Percentiles rank a stretch among this genome's conserved stretches.
These are phyloP conservation scores for Diaporthe aspalathi DNA, from an alignment of 2,329 filamentous ascomycete genomes.

Conservation along the genomic window DNA sequence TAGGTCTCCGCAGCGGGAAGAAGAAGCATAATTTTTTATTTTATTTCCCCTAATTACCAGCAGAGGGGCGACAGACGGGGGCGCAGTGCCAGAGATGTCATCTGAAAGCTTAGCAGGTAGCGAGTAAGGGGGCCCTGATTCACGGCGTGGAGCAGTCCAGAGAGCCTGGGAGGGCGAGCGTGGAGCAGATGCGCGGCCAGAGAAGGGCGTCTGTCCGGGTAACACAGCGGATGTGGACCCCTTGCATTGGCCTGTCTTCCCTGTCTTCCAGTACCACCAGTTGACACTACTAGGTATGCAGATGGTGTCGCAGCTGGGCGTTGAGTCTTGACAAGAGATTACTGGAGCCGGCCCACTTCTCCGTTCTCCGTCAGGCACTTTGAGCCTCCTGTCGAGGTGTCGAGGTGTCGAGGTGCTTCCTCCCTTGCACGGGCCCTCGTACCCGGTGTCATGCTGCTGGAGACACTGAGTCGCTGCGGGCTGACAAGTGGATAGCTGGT, in stretches of 20 bases:
- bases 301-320: neutral
- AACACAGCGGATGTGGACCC: neutral
- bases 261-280: too few species aligned
- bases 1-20: slow-evolving; percentile 29
- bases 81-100: slow-evolving; percentile 19
- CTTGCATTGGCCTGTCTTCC: too few species aligned
- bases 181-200: neutral
- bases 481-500: slow-evolving; percentile 23
- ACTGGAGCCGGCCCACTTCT: slow-evolving; percentile 22
- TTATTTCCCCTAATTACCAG: slow-evolving; percentile 7
- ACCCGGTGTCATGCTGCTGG: slow-evolving; percentile 29
- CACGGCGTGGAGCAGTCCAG: neutral
- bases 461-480: slow-evolving; percentile 20
- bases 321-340: slow-evolving; percentile 11
- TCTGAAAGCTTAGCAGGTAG: slow-evolving; percentile 29
- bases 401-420: neutral
- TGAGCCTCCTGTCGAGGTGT: slow-evolving; percentile 27
- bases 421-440: slow-evolving; percentile 18
- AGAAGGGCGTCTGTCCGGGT: slow-evolving; percentile 1
- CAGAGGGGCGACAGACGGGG: neutral
- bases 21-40: slow-evolving; percentile 26
- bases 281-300: too few species aligned
- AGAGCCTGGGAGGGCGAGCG: neutral
- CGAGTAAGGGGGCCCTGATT: slow-evolving; percentile 30
- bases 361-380: slow-evolving; percentile 25